A percentile compares a stretch with the other conserved stretches of the same genome.
These are phyloP conservation scores for Hypoxylon sp. DNA, from an alignment of 2,329 filamentous ascomycete genomes.

Conservation along the genomic window DNA sequence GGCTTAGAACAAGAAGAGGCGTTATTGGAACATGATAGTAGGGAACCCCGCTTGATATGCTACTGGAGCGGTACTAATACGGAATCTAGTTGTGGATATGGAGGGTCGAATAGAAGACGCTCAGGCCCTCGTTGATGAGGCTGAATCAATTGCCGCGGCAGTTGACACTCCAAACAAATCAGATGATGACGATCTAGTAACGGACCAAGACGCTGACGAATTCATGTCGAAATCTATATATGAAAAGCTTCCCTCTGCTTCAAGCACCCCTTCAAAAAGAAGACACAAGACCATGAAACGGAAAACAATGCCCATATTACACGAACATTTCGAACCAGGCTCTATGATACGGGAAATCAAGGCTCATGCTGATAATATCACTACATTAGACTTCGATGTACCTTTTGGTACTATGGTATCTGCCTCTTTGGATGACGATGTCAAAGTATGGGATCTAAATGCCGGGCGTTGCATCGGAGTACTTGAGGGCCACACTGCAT, in stretches of 20 bases:
- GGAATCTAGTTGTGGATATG: slow-evolving; percentile 69
- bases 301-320: slow-evolving; percentile 93
- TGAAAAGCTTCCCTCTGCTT: slow-evolving; percentile 81
- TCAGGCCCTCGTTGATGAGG: slow-evolving; percentile 71
- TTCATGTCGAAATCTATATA: slow-evolving; percentile 99
- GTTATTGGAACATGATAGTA: slow-evolving; percentile 89
- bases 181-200: slow-evolving; percentile 66
- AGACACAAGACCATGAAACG: slow-evolving; percentile 73
- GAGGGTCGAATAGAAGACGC: slow-evolving; percentile 74
- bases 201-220: slow-evolving; percentile 66
- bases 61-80: slow-evolving; percentile 52
- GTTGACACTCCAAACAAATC: slow-evolving; percentile 66
- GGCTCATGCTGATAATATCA: slow-evolving; percentile 89
- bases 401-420: slow-evolving; percentile 97
- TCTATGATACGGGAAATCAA: slow-evolving; percentile 89
- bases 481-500: slow-evolving; percentile 94
- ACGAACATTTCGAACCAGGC: slow-evolving; percentile 94
- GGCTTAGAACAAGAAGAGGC: slow-evolving; percentile 91
- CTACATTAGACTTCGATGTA: slow-evolving; percentile 94
- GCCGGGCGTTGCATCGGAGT: slow-evolving; percentile 91
- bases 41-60: slow-evolving; percentile 51
- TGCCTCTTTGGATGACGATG: slow-evolving; percentile 90
- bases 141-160: slow-evolving; percentile 67
- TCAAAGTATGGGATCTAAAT: slow-evolving; percentile 96
- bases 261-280: slow-evolving; percentile 66